Evolutionary conservation across 768 basidiomycete species (phyloP), one percentile per base, ranked within the genome.

Genomic region (Tulasnella sp.): DNA sequence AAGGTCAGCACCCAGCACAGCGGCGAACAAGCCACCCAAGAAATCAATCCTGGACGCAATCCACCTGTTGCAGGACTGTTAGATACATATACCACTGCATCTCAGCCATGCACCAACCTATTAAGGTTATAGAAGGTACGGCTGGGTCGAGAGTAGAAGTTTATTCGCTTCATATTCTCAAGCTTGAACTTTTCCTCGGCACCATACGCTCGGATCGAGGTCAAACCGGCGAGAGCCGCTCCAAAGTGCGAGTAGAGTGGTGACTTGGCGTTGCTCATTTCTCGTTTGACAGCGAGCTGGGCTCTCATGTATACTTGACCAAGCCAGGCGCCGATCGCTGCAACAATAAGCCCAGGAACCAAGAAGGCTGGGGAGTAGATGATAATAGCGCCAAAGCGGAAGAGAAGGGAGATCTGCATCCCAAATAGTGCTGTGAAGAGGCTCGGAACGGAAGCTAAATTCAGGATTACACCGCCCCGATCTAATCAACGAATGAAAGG

Each of bases 21-120:
- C 85, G 0, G 90, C 87, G 83, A 93, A 93, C 18, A 90, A 36
- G 4, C 86, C 88, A 1, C 90, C 91, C 5, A 93, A 84, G 48
- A 87, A 83, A 83, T 95, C 93, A 52, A 94, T 87, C 79, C 88
- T 86, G 62, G 88, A 84, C 78, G 84, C 85, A 62, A 89, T 83
- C 89, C 89, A 90, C 75, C 88, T 87, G 76, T 27, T 68, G 40
- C 36, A 74, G 8, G 44, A 34, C 36, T 44, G 19, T 68, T 74
- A 38, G 36, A 34, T 75, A 2, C 1, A 6, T 5, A 2, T 12
- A 34, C 48, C 46, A 31, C 7, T 42, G 21, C 16, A 0, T 24
- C 18, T 0, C 16, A 19, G n/a, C 7, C 7, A n/a, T 46, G 39
- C 18, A 80, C 83, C 42, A 74, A 85, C 87, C 88, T 84, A 79